Evolutionary conservation across 2,329 filamentous ascomycete species (phyloP).

Genomic region (Scedosporium aurantiacum): DNA sequence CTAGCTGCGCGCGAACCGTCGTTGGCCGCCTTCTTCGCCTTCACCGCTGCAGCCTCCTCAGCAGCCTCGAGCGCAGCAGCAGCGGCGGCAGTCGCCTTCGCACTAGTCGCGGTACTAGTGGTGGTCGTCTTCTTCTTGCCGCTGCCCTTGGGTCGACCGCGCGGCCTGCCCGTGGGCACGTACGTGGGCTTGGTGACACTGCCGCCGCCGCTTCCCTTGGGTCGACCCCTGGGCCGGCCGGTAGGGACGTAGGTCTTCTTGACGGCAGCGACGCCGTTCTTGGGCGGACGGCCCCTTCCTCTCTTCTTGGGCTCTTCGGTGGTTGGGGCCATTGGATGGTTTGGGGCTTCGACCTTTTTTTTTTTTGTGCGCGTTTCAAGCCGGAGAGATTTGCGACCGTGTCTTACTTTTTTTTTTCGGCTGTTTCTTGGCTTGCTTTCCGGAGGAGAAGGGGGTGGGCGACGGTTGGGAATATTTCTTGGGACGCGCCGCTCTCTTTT

Average conservation of each 20-base stretch:
- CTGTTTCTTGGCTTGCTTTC: too few relatives aligned
- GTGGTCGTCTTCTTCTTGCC: constrained; percentile 15
- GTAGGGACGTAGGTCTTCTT: constrained; percentile 24
- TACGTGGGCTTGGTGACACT: constrained; percentile 20
- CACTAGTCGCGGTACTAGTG: neutral
- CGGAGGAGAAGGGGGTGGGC: too few relatives aligned
- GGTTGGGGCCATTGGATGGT: constrained; percentile 12
- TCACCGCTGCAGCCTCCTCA: neutral
- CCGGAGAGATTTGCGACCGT: too few relatives aligned
- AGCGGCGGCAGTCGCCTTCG: neutral
- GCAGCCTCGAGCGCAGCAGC: constrained; percentile 12
- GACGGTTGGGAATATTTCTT: neutral
- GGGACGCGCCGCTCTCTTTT: neutral
- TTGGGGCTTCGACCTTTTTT: neutral
- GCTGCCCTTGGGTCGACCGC: constrained; percentile 35
- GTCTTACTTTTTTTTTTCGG: too few relatives aligned
- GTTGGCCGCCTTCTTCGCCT: neutral
- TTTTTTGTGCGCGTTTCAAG: neutral
- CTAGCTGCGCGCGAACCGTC: neutral
- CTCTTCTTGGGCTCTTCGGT: constrained; percentile 17
- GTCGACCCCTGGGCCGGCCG: constrained; percentile 32
- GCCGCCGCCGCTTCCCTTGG: constrained; percentile 22
- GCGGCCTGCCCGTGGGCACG: constrained; percentile 30
- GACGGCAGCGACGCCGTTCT: constrained; percentile 15
- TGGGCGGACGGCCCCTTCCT: constrained; percentile 4